phyloP scores from a whole-genome alignment of 495 filamentous ascomycete genomes.

The Penicillium arizonense region DNA sequence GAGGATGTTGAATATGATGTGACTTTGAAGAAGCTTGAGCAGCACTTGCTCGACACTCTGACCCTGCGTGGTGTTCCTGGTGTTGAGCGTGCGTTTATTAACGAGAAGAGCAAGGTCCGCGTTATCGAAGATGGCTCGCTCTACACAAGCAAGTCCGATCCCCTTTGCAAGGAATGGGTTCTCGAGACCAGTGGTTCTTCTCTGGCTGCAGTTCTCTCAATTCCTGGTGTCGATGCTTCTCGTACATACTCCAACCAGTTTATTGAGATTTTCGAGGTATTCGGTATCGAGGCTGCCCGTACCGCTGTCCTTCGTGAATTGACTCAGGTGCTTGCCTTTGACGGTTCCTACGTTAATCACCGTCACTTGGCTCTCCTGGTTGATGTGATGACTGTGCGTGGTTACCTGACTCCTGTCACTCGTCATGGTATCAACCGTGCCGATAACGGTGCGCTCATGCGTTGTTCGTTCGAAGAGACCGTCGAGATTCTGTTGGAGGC shows the following conservation, averaged over 20 bases:
- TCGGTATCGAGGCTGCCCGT: slow-evolving; percentile 94
- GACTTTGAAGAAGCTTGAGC: slow-evolving; percentile 84
- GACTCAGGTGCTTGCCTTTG: slow-evolving; percentile 88
- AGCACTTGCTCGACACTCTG: slow-evolving; percentile 84
- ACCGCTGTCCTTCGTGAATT: slow-evolving; percentile 82
- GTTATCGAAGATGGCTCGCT: slow-evolving; percentile 65
- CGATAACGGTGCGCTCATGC: slow-evolving; percentile 97
- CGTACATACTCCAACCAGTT: slow-evolving; percentile 94
- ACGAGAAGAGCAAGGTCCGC: slow-evolving; percentile 66
- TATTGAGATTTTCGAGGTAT: slow-evolving; percentile 86
- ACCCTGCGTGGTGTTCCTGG: slow-evolving; percentile 87
- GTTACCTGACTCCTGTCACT: slow-evolving; percentile 90
- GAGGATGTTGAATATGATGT: slow-evolving; percentile 83
- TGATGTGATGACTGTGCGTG: slow-evolving; percentile 96
- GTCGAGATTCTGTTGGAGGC: slow-evolving; percentile 97
- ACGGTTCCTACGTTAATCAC: slow-evolving; percentile 99
- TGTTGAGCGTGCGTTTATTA: slow-evolving; percentile 89
- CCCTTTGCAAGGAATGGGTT: slow-evolving; percentile 84
- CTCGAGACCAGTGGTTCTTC: slow-evolving; percentile 90
- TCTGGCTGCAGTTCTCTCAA: slow-evolving; percentile 74
- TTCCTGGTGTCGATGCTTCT: slow-evolving; percentile 86
- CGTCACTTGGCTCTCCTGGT: slow-evolving; percentile 94
- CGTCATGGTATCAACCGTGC: slow-evolving; percentile 98
- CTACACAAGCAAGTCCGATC: slow-evolving; percentile 64
- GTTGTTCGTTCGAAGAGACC: slow-evolving; percentile 99